Base-by-base conservation (phyloP, 306 rosid species). In the Citrullus mucosospermus region DNA sequence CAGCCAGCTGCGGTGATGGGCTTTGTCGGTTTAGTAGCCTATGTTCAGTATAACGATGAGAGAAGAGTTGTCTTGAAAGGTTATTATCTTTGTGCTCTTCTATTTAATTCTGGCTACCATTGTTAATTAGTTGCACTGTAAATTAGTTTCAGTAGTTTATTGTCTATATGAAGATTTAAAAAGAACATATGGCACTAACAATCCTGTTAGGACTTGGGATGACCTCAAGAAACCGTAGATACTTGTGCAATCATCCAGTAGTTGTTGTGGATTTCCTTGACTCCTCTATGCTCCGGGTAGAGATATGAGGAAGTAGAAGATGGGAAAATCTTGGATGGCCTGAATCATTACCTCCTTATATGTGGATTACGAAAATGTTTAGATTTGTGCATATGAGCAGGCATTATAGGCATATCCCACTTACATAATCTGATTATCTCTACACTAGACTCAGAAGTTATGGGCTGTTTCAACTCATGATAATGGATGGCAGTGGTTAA, bases 1-100 rank as follows among this genome's bases (percentile, higher is more conserved):
- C 90, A 94, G 98, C 85, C 95, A 11, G 91, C 86, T 81, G 94
- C 85, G 53, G 41, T 84, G 67, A 84, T 90, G 54, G 91, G 93
- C 62, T 86, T 94, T 87, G 90, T 85, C 9, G 97, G 98, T 60
- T 30, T 94, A 3, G 98, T 85, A 6, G 79, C 92, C 71, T 83
- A 88, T 65, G 22, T 90, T 53, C 93, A 86, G 81, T 89, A 84
- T 76, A 94, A 94, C 4, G 97, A 94, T 68, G 98, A 92, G 88
- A 94, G 84, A 76, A 87, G 98, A 84, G 91, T 88, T 43, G 86
- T 89, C 85, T 79, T 79, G 0, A 94, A 88, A 94, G 98, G 98
- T 94, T 83, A 55, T 12, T 38, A 53, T 17, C 50, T 85, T 56
- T 51, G 10, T 41, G 17, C 38, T 67, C 34, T 44, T 14, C 17